Evolutionary conservation across 139 green algal species (phyloP).

Genomic region (Chlorella sp.): DNA sequence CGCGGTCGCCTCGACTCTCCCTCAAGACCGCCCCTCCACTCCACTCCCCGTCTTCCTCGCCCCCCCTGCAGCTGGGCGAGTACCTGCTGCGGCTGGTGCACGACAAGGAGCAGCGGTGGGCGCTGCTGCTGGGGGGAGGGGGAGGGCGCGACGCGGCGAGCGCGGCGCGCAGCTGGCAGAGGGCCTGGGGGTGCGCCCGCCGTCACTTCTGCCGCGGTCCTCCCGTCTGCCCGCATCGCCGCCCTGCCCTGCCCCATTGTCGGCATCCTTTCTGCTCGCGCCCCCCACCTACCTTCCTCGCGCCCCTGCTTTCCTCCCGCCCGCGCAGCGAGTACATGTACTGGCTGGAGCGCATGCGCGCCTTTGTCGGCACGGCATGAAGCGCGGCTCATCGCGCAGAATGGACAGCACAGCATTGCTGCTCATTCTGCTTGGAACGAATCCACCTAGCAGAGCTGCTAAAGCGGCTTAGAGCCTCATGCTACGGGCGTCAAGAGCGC

Average conservation of each 20-base stretch:
- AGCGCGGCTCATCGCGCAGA: background rate
- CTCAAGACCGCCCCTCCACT: no score
- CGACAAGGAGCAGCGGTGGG: slow-evolving; percentile 75
- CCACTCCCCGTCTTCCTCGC: no score
- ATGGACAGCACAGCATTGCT: no score
- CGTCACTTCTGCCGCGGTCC: background rate
- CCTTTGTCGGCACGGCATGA: slow-evolving; percentile 49
- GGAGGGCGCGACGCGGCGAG: background rate
- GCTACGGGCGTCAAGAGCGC: no score
- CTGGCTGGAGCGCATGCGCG: slow-evolving; percentile 64
- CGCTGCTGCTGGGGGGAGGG: no score
- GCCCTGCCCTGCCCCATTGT: background rate
- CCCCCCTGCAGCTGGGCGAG: slow-evolving; percentile 50
- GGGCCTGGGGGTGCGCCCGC: background rate
- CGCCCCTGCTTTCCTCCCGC: background rate
- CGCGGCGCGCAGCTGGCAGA: background rate
- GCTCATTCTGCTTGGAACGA: no score
- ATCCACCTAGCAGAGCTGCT: no score
- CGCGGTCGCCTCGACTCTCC: no score
- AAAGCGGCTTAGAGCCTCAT: no score
- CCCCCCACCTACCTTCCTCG: background rate
- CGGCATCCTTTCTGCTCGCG: background rate
- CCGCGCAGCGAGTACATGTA: slow-evolving; percentile 63
- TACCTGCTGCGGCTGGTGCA: slow-evolving; percentile 70
- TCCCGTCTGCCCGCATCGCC: background rate